phyloP scores from a whole-genome alignment of 192 early-diverging fungal species.

The Rhizophagus clarus region DNA sequence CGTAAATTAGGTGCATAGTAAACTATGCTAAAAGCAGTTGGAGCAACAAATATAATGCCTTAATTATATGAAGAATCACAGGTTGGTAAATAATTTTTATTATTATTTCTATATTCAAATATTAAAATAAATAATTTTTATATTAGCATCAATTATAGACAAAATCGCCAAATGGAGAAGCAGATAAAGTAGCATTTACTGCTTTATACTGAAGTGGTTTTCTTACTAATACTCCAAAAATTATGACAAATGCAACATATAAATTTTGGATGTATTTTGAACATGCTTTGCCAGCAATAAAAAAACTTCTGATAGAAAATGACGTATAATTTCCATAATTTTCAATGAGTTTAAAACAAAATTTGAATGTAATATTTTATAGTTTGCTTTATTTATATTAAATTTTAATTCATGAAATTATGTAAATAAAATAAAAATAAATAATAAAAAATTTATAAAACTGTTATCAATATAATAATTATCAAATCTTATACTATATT shows the following conservation, averaged over 20 bases:
- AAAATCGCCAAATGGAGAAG: too few species aligned
- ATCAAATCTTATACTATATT: background rate
- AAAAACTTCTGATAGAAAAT: background rate
- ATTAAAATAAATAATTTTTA: too few species aligned
- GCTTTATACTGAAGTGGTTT: background rate
- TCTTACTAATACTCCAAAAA: background rate
- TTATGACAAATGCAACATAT: background rate
- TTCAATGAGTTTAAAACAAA: background rate
- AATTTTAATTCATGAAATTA: background rate
- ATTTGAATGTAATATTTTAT: constrained; percentile 7
- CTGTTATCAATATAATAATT: background rate
- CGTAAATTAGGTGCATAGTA: too few species aligned
- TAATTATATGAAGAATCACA: background rate
- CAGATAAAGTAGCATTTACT: too few species aligned
- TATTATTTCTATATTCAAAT: too few species aligned
- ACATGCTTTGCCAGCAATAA: background rate
- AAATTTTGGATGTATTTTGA: constrained; percentile 9
- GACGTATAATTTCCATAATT: constrained; percentile 8
- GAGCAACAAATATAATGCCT: constrained; percentile 4
- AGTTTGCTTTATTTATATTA: background rate
- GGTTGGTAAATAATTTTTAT: background rate
- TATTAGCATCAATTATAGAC: too few species aligned
- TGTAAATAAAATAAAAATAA: too few species aligned
- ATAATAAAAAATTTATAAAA: too few species aligned
- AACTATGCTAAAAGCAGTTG: background rate